Conservation (phyloP, 108 stramenopile species). For the Phaeodactylum tricornutum region DNA sequence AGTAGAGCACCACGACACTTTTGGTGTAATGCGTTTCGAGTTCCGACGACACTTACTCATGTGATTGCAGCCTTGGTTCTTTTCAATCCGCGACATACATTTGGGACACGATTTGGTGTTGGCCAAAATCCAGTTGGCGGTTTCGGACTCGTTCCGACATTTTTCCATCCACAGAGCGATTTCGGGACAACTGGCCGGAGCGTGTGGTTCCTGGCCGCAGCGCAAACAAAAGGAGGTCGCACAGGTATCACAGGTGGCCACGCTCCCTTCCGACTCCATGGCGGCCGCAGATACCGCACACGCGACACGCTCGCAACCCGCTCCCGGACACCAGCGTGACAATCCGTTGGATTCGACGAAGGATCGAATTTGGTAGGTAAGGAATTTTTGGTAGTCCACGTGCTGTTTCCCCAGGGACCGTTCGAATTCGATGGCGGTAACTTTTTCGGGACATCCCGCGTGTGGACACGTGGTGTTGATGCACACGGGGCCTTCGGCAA, state of each 20-base stretch:
- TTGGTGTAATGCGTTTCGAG: constrained; percentile 61
- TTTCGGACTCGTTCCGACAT: constrained; percentile 93
- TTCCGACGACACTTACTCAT: constrained; percentile 65
- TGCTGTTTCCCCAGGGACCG: constrained; percentile 7
- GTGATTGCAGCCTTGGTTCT: constrained; percentile 99
- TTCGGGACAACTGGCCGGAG: constrained; percentile 73
- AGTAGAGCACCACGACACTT: constrained; percentile 83
- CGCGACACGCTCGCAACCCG: constrained; percentile 87
- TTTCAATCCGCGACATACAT: constrained; percentile 95
- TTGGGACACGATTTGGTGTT: constrained; percentile 98
- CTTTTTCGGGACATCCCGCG: constrained; percentile 73
- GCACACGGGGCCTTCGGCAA: constrained; percentile 78
- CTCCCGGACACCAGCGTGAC: constrained; percentile 96
- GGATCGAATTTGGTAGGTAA: constrained; percentile 71
- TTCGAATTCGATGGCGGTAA: constrained; percentile 74
- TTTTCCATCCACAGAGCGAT: constrained; percentile 88
- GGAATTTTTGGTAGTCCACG: constrained; percentile 50
- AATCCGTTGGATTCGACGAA: constrained; percentile 90
- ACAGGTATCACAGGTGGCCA: constrained; percentile 20
- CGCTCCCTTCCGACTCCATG: constrained; percentile 44
- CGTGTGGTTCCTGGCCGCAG: constrained; percentile 83
- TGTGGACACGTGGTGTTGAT: constrained; percentile 85
- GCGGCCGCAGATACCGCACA: constrained; percentile 49
- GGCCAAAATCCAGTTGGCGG: constrained; percentile 97
- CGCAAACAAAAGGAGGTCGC: constrained; percentile 7